Evolutionary conservation across 495 filamentous ascomycete species (phyloP).

Genomic region (Xylaria acuta): DNA sequence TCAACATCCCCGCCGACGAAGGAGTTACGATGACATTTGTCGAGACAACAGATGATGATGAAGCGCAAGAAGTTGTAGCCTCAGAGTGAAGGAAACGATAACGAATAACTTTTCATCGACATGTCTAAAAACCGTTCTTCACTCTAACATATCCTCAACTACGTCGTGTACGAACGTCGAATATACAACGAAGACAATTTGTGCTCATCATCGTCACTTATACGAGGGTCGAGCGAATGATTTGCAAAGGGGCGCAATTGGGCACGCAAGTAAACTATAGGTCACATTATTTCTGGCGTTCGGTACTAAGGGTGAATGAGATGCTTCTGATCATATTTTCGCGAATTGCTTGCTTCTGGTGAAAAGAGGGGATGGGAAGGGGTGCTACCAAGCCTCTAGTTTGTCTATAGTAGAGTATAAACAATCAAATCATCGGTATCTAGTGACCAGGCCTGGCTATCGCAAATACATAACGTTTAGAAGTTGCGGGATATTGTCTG

Average conservation of each 20-base stretch:
- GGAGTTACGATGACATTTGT: constrained; percentile 59
- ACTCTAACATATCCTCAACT: neutral
- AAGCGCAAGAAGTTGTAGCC: constrained; percentile 16
- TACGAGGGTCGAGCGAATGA: neutral
- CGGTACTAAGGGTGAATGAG: neutral
- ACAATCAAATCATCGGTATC: neutral
- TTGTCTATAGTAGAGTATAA: constrained; percentile 1
- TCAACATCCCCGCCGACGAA: constrained; percentile 54
- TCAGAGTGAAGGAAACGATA: constrained; percentile 14
- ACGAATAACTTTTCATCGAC: constrained; percentile 25
- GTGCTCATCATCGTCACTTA: neutral
- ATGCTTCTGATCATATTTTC: neutral
- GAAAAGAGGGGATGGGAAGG: neutral
- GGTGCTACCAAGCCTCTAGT: neutral
- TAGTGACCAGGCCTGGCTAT: neutral
- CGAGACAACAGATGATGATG: constrained; percentile 49
- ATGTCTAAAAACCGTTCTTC: neutral
- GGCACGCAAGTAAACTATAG: neutral
- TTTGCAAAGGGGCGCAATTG: neutral
- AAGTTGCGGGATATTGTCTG: neutral
- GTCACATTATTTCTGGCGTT: constrained; percentile 4
- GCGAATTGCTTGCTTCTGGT: neutral
- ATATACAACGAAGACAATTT: neutral
- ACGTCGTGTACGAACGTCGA: neutral
- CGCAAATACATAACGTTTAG: neutral